These are phyloP conservation scores for Termitomyces sp. DNA, from an alignment of 768 basidiomycete species.

Conservation along the genomic window DNA sequence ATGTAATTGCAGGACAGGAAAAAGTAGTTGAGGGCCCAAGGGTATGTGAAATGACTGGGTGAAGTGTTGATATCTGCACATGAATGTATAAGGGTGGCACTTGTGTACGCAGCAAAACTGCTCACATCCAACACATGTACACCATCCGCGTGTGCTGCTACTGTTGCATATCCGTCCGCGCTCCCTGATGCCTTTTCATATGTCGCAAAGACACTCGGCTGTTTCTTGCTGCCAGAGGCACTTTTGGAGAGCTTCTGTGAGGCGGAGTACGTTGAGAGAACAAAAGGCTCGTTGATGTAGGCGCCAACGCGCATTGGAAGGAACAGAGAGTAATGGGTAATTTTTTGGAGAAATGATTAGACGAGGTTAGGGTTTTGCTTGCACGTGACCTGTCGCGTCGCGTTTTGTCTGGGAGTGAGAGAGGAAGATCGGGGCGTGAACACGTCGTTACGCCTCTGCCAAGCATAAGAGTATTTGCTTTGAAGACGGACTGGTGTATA, in stretches of 20 bases:
- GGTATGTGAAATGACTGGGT: slow-evolving; percentile 64
- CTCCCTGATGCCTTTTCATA: slow-evolving; percentile 26
- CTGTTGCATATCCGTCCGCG: slow-evolving; percentile 55
- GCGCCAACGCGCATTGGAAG: slow-evolving; percentile 14
- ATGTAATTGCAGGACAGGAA: slow-evolving; percentile 50
- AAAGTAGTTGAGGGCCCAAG: slow-evolving; percentile 63
- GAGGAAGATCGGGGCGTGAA: background rate
- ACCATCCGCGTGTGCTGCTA: slow-evolving; percentile 70
- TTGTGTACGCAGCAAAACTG: slow-evolving; percentile 7
- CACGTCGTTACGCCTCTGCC: background rate
- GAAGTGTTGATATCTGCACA: slow-evolving; percentile 52
- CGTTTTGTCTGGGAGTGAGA: too few species aligned
- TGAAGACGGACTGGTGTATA: background rate
- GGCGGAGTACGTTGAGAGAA: slow-evolving; percentile 29
- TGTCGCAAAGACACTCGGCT: slow-evolving; percentile 28
- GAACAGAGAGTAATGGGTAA: slow-evolving; percentile 1
- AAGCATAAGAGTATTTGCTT: background rate
- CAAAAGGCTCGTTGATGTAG: slow-evolving; percentile 31
- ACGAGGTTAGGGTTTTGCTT: background rate
- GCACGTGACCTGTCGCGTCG: slow-evolving; percentile 1
- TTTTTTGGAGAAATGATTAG: slow-evolving; percentile 12
- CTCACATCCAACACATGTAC: slow-evolving; percentile 71
- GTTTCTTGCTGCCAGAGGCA: slow-evolving; percentile 12
- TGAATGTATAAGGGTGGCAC: background rate
- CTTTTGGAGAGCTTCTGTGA: slow-evolving; percentile 22